Conservation (phyloP, 2,329 filamentous ascomycete species). For the Monosporascus ibericus region DNA sequence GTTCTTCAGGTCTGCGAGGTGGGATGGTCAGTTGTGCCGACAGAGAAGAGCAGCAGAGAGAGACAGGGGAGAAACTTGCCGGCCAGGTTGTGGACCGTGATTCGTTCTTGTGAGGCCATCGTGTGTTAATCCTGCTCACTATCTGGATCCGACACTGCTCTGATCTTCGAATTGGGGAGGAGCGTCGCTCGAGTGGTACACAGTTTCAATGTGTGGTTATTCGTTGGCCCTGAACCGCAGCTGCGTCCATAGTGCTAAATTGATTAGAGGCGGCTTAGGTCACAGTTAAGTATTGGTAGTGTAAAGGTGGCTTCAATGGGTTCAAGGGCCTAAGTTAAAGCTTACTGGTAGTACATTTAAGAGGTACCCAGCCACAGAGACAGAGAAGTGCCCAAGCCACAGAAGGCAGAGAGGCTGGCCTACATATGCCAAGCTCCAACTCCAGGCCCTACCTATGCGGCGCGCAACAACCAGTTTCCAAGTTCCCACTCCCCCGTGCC, state of each 20-base stretch:
- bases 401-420: too few species aligned
- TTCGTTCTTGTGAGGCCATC: slow-evolving; percentile 48
- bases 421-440: not conserved
- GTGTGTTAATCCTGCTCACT: not conserved
- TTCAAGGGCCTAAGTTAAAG: not conserved
- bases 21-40: slow-evolving; percentile 7
- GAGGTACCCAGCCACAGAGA: not conserved
- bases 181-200: too few species aligned
- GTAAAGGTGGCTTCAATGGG: not conserved
- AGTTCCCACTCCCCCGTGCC: not conserved
- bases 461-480: not conserved
- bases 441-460: not conserved
- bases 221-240: too few species aligned
- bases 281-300: not conserved
- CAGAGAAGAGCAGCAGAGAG: not conserved
- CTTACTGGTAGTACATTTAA: too few species aligned
- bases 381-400: too few species aligned
- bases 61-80: slow-evolving; percentile 35
- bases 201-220: too few species aligned
- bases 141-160: too few species aligned
- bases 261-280: too few species aligned
- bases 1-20: slow-evolving; percentile 77
- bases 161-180: too few species aligned
- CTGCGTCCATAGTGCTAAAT: too few species aligned
- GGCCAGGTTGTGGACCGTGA: slow-evolving; percentile 61